phyloP scores from a whole-genome alignment of 164 flowering plant species.

The Santalum album region DNA sequence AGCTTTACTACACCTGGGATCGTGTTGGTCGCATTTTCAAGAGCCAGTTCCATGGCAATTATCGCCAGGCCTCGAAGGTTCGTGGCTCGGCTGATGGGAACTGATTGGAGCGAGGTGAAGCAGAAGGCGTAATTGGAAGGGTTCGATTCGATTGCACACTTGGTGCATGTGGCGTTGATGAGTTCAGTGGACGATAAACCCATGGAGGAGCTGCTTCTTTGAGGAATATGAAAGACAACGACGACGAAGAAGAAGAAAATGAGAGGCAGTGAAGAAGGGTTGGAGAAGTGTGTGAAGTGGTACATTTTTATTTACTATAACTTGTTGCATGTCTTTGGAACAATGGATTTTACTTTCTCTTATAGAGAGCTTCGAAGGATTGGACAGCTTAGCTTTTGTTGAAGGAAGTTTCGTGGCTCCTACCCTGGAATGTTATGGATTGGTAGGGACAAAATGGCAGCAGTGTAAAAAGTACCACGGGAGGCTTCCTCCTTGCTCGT shows the following conservation, averaged over 20 bases:
- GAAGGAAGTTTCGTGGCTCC: too few species aligned
- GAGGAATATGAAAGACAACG: slow-evolving; percentile 5
- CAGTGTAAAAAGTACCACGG: too few species aligned
- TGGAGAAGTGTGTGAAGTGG: neutral
- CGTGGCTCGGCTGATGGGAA: slow-evolving; percentile 21
- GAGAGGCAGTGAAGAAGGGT: slow-evolving; percentile 1
- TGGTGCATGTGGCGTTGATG: slow-evolving; percentile 25
- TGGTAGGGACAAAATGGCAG: too few species aligned
- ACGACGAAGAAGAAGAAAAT: slow-evolving; percentile 5
- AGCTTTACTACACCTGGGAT: slow-evolving; percentile 14
- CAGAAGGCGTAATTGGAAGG: slow-evolving; percentile 20
- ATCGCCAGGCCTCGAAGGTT: slow-evolving; percentile 28
- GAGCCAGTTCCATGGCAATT: slow-evolving; percentile 30
- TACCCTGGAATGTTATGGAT: too few species aligned
- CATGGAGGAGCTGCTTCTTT: neutral
- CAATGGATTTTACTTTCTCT: too few species aligned
- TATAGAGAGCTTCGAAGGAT: too few species aligned
- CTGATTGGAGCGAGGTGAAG: slow-evolving; percentile 12
- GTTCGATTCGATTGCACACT: slow-evolving; percentile 15
- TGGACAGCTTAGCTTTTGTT: too few species aligned
- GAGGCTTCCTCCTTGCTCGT: too few species aligned
- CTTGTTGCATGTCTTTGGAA: too few species aligned
- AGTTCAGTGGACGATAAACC: slow-evolving; percentile 6
- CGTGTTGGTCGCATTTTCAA: slow-evolving; percentile 25
- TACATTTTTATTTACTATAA: slow-evolving; percentile 5